Base-by-base conservation (phyloP, 495 filamentous ascomycete species). In the Niebla homalea region DNA sequence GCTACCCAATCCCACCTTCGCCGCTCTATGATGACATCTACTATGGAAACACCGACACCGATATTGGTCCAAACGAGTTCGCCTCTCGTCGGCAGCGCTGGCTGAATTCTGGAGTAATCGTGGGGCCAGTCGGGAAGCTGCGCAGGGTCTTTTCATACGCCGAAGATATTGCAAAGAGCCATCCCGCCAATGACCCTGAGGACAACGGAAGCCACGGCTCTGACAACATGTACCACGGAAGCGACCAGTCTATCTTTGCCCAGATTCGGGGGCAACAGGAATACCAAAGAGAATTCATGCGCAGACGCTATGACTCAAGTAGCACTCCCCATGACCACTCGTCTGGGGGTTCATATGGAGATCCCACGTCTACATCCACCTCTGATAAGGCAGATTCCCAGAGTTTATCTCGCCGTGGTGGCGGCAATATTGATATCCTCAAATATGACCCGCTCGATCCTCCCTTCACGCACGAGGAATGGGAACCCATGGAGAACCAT, bases 11-110 rank as follows among this genome's bases (percentile, higher is more conserved):
- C 15, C 49, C 49, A 25, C 21, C 38, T 15, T 51, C 49, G 3
- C 49, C 49, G 12, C 16, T 51, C 2, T 26, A 21, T n/a, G 14
- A 45, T 4, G 49, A 51, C 10, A 1, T 51, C 39, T 51, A 12
- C 19, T 26, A 44, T 16, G 49, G 39, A n/a, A 51, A 51, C 10
- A 51, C 49, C n/a, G 49, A 51, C 41, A 42, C 26, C 1, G 26
- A 32, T 11, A 32, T 32, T 32, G 26, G 45, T 11, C 40, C 50
- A 21, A 52, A 40, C 32, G 20, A 21, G 19, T 36, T 21, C 36
- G 38, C 36, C 40, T 36, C 41, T 29, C 37, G 21, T n/a, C 16
- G 21, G 11, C 38, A 41, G 38, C 38, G 38, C 38, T 41, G 38
- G 38, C 38, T 41, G 38, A 41, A 41, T 41, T 41, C 38, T 18